Base-by-base conservation (phyloP, 2,329 filamentous ascomycete species). In the Aureobasidium pullulans region DNA sequence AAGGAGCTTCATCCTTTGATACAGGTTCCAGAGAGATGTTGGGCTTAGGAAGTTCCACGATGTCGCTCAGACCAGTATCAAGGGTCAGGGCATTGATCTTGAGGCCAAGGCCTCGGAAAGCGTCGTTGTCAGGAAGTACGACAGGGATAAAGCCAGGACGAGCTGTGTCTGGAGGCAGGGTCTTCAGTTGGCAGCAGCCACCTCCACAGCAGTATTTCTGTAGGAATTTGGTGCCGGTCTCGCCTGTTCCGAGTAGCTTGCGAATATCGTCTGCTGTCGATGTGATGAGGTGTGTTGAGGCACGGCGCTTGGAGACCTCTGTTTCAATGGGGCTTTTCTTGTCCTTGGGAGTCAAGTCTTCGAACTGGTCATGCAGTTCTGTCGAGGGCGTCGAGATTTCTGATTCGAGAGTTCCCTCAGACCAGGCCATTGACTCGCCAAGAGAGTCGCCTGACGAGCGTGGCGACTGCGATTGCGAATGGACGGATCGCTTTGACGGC, bases 41-140 rank as follows among this genome's bases (percentile, higher is more conserved):
- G 73, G 89, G 86, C 58, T 87, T 82, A 0, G 92, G 91, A 50
- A 96, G 71, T 7, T 88, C 84, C 58, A 83, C 79, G 28, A 92
- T 76, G 65, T 84, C 86, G 42, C 86, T 90, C 62, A 97, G 78
- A 16, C 81, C 78, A 52, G 85, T 89, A 62, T 85, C 80, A 61
- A 85, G 74, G 6, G 87, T 88, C 57, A 97, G 84, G 34, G 85
- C 81, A 60, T 85, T 84, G 62, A 97, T 80, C 66, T 87, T 88
- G 65, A 97, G 81, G 56, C 85, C 80, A 50, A 99, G 80, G 62
- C 87, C 89, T 59, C 84, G 81, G 76, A 89, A 99, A 15, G 94
- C 94, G 61, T 87, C 82, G 67, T 96, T 97, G 71, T 94, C 85
- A 1, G 93, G 92, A 2, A 78, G 71, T 37, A 75, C 72, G 56